Base-by-base conservation (phyloP, 2,329 filamentous ascomycete genomes). In the Verticillium nonalfalfae region DNA sequence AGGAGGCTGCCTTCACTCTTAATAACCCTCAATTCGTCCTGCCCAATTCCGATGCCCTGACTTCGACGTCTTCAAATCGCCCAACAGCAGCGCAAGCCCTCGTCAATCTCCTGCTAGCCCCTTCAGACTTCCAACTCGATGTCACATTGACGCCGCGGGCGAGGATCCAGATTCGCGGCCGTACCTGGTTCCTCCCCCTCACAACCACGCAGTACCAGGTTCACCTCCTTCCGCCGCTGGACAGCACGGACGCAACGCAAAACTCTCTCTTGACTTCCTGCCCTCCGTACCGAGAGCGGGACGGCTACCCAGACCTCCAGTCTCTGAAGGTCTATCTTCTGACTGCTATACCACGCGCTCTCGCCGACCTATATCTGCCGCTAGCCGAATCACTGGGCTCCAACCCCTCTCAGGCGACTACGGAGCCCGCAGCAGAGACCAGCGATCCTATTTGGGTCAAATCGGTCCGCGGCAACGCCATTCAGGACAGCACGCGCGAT, bases 271-370 rank as follows among this genome's bases (percentile, higher is more conserved):
- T 74, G 2, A 59, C 64, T 4, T 63, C 72, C 15, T 83, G 79
- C 63, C 75, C 79, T 0, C 81, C 81, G 0, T 76, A 76, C 59
- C 68, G 71, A 10, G 76, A 76, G 58, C 68, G 71, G 11, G 76
- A 79, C 31, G 72, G 74, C 6, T 85, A 83, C 64, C 75, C 78
- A 0, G 75, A 75, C 63, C 70, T 80, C 15, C 63, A 67, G 10
- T 78, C 80, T 38, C 74, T 83, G 6, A 70, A 74, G 13, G 75
- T 77, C 64, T 84, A 84, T 68, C 66, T 85, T 9, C 71, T 74
- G 60, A 75, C 75, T 18, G 77, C 79, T 13, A 72, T 77, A 7
- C 67, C 74, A 31, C 79, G 76, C 55, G 72, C 73, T 52, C 70
- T 83, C 3, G 70, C 76, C 0, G 68, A 75, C 10, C 72, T 73